Evolutionary conservation across 106 monocot genomes (phyloP).

Genomic region (Dendrobium nobile): DNA sequence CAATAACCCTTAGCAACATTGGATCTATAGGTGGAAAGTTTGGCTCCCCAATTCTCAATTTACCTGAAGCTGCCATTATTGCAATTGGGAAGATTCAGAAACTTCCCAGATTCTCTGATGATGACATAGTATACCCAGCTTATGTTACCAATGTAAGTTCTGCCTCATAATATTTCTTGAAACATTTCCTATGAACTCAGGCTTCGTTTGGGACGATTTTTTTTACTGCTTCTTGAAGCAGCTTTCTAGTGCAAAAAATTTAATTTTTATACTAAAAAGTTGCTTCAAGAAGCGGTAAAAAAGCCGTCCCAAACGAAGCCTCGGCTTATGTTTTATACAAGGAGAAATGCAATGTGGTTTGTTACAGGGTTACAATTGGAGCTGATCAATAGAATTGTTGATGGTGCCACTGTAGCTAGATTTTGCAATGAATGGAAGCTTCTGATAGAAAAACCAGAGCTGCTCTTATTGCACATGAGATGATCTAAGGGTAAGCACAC

Average conservation of each 20-base stretch:
- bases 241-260: no score
- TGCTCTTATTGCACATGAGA: slow-evolving; percentile 68
- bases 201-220: no score
- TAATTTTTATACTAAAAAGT: no score
- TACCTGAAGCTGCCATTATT: slow-evolving; percentile 90
- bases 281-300: no score
- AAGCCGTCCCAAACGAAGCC: no score
- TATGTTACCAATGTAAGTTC: slow-evolving; percentile 69
- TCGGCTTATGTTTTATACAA: no score
- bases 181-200: no score
- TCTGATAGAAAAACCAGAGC: slow-evolving; percentile 76
- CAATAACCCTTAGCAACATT: slow-evolving; percentile 95
- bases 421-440: slow-evolving; percentile 95
- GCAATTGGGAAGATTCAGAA: slow-evolving; percentile 79
- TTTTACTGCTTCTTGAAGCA: no score
- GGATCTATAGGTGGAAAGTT: slow-evolving; percentile 92
- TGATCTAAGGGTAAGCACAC: slow-evolving; percentile 16
- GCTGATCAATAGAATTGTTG: slow-evolving; percentile 89
- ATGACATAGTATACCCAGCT: slow-evolving; percentile 68
- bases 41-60: slow-evolving; percentile 81
- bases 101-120: slow-evolving; percentile 70
- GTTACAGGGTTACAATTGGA: slow-evolving; percentile 53
- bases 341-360: background rate
- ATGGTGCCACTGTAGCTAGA: slow-evolving; percentile 88
- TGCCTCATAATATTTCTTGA: background rate